Base-by-base conservation (phyloP, 805 yeast species). In the Spathaspora gorwiae region DNA sequence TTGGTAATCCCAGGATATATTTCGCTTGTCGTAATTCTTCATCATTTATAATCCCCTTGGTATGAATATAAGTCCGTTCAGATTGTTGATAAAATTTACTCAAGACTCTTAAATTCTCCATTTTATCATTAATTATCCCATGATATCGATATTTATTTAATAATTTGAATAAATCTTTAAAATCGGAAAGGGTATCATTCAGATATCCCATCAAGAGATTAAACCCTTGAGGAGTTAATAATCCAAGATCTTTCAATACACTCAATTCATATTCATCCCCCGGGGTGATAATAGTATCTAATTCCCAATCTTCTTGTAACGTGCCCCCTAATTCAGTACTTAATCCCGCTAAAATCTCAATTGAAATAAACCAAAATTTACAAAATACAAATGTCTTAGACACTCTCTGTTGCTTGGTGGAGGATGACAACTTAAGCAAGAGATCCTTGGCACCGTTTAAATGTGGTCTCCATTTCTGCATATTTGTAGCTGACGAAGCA, bases 391-490 rank as follows among this genome's bases (percentile, higher is more conserved):
- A 54, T 0, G 75, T 67, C 33, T 67, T 67, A 3, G 80, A 67
- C 26, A 54, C 54, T 49, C 13, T 56, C 58, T 11, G 48, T 35
- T 5, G 62, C 4, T 19, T 5, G 62, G 24, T 19, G 24, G 24
- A 19, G 4, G 24, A 19, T 19, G 24, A 51, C 26, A 58, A 51
- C 50, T 77, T 80, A 40, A 80, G 60, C 10, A 83, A 64, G n/a
- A 83, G 57, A 46, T 79, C 84, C 52, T 80, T 81, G 0, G 86
- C 87, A 1, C 85, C 87, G 47, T 75, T 60, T n/a, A 82, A 60
- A 62, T 83, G 87, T 1, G 84, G 78, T 46, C 84, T 65, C 88
- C 87, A 83, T 47, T 76, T 73, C 45, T 76, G 76, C 11, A 70
- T 62, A 6, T 79, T 75, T 5, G 78, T 61, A 0, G 85, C 83